Evolutionary conservation across 768 basidiomycete species (phyloP), one percentile per base, ranked within the genome.

Genomic region (Boletus subparvulus): DNA sequence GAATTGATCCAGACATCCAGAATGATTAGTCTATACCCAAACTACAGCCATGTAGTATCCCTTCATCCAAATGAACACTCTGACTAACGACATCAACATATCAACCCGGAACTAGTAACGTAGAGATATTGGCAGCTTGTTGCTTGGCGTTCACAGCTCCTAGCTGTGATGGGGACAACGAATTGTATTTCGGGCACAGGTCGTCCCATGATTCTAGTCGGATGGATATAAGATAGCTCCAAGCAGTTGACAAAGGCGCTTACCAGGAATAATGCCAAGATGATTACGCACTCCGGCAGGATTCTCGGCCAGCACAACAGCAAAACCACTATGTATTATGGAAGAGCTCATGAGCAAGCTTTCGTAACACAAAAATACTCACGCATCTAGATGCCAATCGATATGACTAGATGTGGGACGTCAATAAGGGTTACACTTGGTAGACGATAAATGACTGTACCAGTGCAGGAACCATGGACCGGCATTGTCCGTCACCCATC

Each of bases 401-500:
- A 69, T 65, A 28, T 69, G 69, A 47, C 69, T 70, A 37, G 53
- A 24, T 17, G 8, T 8, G n/a, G 16, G 12, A 26, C 11, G 39
- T 61, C 43, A 62, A 39, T 8, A 55, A 17, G 36, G 1, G 21
- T 26, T 13, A 19, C 17, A 19, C 7, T 24, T 39, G 17, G 9
- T 16, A 37, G 6, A 43, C n/a, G 13, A 47, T 17, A 21, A 50
- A 13, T 11, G 17, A 36, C 33, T 33, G 43, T 52, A 70, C 69
- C 70, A 79, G 54, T 80, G 78, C 41, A 79, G 57, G 59, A 79
- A 72, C 80, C 83, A 85, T 11, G 81, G 78, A 7, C 87, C 86
- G 1, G 84, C 73, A 65, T 88, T 88, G 60, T 88, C 82, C 3
- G 85, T 85, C 19, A 74, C 69, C 67, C 81, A 87, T 42, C 85